Base-by-base conservation (phyloP, 1,284 basidiomycete species). In the Veloporphyrellus conicus region DNA sequence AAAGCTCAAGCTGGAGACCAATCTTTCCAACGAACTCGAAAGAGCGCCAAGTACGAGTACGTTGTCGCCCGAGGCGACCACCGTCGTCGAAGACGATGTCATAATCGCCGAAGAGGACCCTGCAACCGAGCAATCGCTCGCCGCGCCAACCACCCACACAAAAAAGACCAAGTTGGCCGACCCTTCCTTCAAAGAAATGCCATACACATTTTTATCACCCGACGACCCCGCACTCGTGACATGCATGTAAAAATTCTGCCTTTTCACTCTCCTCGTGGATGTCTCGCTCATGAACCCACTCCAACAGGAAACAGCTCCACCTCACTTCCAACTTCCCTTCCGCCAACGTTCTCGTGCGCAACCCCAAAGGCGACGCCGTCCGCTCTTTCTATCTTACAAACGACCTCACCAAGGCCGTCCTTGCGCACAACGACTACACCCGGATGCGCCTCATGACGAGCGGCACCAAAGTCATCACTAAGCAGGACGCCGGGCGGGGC, bases 301-400 rank as follows among this genome's bases (percentile, higher is more conserved):
- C 22, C 4, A 1, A 33, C 62, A 90, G 90, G 47, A 72, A 83
- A 32, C 87, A 85, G 58, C 83, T 96, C 49, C 75, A 84, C 50
- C 77, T 98, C 50, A 78, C 73, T 23, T 59, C 82, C n/a, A 68
- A 71, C 39, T 98, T 94, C 70, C 90, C 91, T 7, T 74, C 79
- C 15, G 71, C 71, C 46, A 92, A 88, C 65, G 74, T 89, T 43
- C 90, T 90, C 49, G 92, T 97, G 14, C 85, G 96, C 52, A 97
- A 95, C 66, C 84, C 89, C 1, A 78, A 74, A 25, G 91, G 90
- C 31, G 84, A 88, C 23, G 73, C 81, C 15, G 76, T 87, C 19
- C 84, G 94, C 35, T 88, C 90, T 7, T 76, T 98, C 43, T 98
- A 98, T 74, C 76, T 98, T 54, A 87, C 89, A 45, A 96, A 95